Conservation (phyloP, 2,329 filamentous ascomycete genomes). For the Chaetothyriales sp. region DNA sequence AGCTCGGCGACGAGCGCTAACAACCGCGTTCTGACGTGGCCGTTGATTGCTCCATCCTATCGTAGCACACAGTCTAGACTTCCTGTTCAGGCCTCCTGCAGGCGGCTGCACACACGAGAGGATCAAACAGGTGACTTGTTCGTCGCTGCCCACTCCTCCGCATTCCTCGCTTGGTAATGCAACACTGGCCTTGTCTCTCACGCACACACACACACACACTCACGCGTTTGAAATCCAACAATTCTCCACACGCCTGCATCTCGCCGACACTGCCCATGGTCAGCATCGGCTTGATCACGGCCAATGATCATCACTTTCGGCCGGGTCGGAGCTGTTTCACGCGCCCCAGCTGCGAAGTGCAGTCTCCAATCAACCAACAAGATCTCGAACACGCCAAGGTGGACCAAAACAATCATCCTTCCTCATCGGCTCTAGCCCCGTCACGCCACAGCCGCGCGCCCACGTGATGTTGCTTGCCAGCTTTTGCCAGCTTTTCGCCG, state of each 20-base stretch:
- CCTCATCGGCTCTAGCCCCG: neutral
- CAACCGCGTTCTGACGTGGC: neutral
- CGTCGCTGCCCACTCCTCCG: neutral
- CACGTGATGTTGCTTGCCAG: neutral
- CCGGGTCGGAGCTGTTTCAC: neutral
- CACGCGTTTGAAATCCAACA: neutral
- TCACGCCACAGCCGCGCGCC: neutral
- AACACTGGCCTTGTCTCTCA: neutral
- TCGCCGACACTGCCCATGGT: constrained; percentile 77
- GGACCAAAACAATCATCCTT: neutral
- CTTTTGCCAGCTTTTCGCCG: neutral
- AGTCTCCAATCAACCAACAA: neutral
- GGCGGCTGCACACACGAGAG: no score
- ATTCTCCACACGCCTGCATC: constrained; percentile 46
- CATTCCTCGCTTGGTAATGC: neutral
- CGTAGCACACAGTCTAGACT: neutral
- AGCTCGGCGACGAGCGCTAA: neutral
- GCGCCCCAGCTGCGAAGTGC: neutral
- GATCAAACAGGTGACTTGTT: no score
- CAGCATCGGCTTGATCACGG: neutral
- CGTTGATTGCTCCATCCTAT: neutral
- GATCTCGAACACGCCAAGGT: neutral
- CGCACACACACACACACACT: no score
- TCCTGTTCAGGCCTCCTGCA: no score
- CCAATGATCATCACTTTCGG: neutral